phyloP scores from a whole-genome alignment of 1,284 basidiomycete species.

The Hypsizygus ulmarius region DNA sequence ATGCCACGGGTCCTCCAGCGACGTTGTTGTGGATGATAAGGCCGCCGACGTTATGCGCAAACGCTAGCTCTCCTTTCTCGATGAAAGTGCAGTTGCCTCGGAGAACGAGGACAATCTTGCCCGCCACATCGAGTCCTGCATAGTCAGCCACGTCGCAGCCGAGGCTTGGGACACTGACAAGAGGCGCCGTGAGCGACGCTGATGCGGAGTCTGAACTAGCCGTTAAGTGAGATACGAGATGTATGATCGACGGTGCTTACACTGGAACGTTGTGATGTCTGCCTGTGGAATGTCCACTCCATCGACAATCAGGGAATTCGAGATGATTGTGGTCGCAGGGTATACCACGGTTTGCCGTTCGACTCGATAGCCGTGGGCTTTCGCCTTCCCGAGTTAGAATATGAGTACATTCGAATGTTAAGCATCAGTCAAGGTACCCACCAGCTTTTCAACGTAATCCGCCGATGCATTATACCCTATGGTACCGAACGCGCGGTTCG shows the following conservation, averaged over 20 bases:
- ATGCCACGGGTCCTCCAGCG: conserved; percentile 11
- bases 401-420: background rate
- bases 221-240: background rate
- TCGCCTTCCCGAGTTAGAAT: conserved; percentile 9
- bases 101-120: conserved; percentile 12
- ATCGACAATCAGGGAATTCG: conserved; percentile 10
- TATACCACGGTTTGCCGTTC: conserved; percentile 12
- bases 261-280: conserved; percentile 11
- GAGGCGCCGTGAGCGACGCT: conserved; percentile 11
- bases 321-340: conserved; percentile 12
- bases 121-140: conserved; percentile 5
- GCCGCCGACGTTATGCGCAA: conserved; percentile 7
- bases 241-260: background rate
- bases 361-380: conserved; percentile 12
- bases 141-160: conserved; percentile 12
- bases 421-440: background rate
- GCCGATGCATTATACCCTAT: conserved; percentile 15
- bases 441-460: conserved; percentile 11
- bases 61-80: conserved; percentile 10
- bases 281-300: conserved; percentile 5
- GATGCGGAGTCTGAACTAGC: conserved; percentile 5
- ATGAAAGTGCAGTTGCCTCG: conserved; percentile 14
- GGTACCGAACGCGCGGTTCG: conserved; percentile 14
- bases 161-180: conserved; percentile 11
- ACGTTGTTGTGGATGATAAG: conserved; percentile 13